phyloP scores from a whole-genome alignment of 805 yeast genomes.

The Lipomyces spencermartinsiae region DNA sequence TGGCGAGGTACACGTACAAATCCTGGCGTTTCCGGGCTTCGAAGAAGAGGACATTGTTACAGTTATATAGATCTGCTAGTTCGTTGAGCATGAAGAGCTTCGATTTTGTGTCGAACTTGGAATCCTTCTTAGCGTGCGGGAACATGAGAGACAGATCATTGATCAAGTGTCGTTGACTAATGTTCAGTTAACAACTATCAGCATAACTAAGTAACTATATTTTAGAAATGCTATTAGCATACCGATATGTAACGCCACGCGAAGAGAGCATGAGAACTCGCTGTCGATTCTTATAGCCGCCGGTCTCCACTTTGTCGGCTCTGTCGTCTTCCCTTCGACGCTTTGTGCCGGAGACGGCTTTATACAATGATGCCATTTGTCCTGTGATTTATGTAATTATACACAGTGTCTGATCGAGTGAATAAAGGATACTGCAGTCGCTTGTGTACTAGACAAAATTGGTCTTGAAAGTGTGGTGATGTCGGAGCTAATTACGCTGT shows the following conservation, averaged over 20 bases:
- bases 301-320: constrained; percentile 9
- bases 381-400: neutral
- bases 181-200: neutral
- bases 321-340: constrained; percentile 43
- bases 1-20: constrained; percentile 90
- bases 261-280: constrained; percentile 82
- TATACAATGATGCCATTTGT: constrained; percentile 73
- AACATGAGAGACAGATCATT: constrained; percentile 76
- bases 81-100: constrained; percentile 88
- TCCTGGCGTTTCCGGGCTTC: constrained; percentile 97
- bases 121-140: constrained; percentile 96
- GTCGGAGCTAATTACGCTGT: neutral
- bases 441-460: neutral
- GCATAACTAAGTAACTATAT: neutral
- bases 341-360: constrained; percentile 63
- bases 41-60: constrained; percentile 91
- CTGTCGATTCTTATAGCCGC: constrained; percentile 23
- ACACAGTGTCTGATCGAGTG: neutral
- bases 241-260: constrained; percentile 79
- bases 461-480: neutral
- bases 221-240: neutral
- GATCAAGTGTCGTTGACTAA: constrained; percentile 91
- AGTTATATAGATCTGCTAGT: constrained; percentile 94
- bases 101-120: constrained; percentile 92
- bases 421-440: neutral